phyloP scores from a whole-genome alignment of 73 alveolate genomes.

The Paramecium sexaurelia region DNA sequence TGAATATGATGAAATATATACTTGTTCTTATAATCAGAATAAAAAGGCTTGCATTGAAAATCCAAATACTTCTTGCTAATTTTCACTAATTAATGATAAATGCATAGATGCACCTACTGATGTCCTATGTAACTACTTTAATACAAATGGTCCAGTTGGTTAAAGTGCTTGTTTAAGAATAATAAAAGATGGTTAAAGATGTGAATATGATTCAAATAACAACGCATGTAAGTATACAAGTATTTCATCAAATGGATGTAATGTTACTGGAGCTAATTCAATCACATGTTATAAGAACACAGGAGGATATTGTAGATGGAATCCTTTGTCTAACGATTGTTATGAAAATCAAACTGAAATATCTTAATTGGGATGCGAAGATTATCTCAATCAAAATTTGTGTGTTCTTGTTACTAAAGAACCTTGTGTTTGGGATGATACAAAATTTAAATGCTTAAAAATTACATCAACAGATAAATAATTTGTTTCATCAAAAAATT shows the following conservation, averaged over 20 bases:
- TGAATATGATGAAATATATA: background rate
- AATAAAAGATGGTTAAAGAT: background rate
- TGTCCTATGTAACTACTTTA: background rate
- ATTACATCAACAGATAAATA: background rate
- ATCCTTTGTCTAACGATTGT: background rate
- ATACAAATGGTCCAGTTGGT: background rate
- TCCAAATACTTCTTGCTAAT: background rate
- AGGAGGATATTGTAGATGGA: background rate
- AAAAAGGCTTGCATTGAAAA: background rate
- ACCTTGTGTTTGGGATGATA: slow-evolving; percentile 37
- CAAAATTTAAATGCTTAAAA: background rate
- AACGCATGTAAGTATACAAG: background rate
- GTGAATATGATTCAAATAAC: background rate
- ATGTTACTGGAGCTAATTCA: background rate
- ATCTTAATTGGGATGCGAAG: background rate
- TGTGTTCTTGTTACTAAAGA: background rate
- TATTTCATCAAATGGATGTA: background rate
- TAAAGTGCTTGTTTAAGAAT: background rate
- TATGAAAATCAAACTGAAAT: background rate
- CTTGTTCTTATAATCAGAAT: background rate
- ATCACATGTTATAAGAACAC: slow-evolving; percentile 3
- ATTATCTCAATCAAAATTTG: background rate
- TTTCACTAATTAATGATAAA: background rate
- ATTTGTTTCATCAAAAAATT: background rate
- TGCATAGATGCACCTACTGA: slow-evolving; percentile 2